These are phyloP conservation scores for Neoascochyta sp. DNA, from an alignment of 2,329 filamentous ascomycete species.

Conservation along the genomic window DNA sequence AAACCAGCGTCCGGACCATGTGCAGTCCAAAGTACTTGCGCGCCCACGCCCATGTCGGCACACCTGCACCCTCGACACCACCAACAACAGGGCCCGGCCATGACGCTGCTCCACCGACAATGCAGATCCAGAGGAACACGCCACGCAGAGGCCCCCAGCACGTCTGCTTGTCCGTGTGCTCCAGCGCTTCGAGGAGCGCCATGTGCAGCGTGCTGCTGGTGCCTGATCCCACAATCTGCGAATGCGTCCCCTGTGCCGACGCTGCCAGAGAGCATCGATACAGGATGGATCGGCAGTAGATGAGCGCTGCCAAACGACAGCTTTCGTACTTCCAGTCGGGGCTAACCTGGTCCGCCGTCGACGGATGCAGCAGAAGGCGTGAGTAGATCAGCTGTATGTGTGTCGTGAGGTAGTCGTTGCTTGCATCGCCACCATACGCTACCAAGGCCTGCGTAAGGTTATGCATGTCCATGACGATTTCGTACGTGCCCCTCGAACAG, in stretches of 20 bases:
- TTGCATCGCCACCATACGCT: too few species aligned
- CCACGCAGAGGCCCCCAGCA: slow-evolving; percentile 28
- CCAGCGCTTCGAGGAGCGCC: slow-evolving; percentile 24
- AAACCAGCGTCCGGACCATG: slow-evolving; percentile 19
- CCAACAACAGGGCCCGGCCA: slow-evolving; percentile 10
- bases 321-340: slow-evolving; percentile 33
- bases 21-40: slow-evolving; percentile 32
- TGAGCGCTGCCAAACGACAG: slow-evolving; percentile 28
- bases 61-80: slow-evolving; percentile 6
- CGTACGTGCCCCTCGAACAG: slow-evolving; percentile 20
- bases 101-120: slow-evolving; percentile 28
- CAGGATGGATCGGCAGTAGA: slow-evolving; percentile 32
- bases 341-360: slow-evolving; percentile 8
- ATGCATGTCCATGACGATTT: slow-evolving; percentile 27
- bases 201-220: too few species aligned
- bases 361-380: slow-evolving; percentile 14
- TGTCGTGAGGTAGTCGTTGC: not conserved
- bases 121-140: slow-evolving; percentile 31
- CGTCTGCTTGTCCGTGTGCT: slow-evolving; percentile 17
- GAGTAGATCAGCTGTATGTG: slow-evolving; percentile 18
- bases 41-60: slow-evolving; percentile 14
- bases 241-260: too few species aligned
- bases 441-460: slow-evolving; percentile 20
- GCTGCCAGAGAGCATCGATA: slow-evolving; percentile 22
- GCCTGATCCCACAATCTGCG: too few species aligned